Evolutionary conservation across 164 flowering plant genomes (phyloP).

Genomic region (Annona cherimola): DNA sequence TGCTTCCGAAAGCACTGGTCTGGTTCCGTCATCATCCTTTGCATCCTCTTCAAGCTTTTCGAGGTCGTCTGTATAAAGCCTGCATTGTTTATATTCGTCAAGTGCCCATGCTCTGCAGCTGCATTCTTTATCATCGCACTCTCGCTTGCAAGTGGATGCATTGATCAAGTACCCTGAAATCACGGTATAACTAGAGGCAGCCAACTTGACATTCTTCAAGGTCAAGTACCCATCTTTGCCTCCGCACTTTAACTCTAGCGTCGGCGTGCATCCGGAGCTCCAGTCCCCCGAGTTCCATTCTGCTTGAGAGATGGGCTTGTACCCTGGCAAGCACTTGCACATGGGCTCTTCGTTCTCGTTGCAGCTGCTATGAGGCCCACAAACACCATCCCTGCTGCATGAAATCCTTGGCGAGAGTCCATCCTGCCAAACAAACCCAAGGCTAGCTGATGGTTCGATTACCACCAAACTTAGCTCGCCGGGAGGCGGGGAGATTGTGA

Average conservation of each 20-base stretch:
- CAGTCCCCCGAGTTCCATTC: background rate
- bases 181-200: background rate
- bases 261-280: background rate
- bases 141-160: background rate
- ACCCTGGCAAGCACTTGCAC: conserved; percentile 2
- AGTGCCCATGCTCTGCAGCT: conserved; percentile 10
- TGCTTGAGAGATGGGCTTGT: background rate
- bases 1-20: background rate
- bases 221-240: background rate
- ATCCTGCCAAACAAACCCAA: background rate
- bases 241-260: background rate
- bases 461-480: background rate
- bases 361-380: background rate
- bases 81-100: background rate
- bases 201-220: background rate
- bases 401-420: too few relatives aligned
- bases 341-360: background rate
- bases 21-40: background rate
- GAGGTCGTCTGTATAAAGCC: conserved; percentile 1
- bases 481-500: background rate
- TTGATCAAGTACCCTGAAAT: background rate
- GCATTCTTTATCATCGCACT: background rate
- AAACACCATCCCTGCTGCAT: background rate
- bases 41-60: background rate
- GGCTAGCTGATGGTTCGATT: background rate